These are phyloP conservation scores for Calonectria naviculata DNA, from an alignment of 2,329 filamentous ascomycete species.

Conservation along the genomic window DNA sequence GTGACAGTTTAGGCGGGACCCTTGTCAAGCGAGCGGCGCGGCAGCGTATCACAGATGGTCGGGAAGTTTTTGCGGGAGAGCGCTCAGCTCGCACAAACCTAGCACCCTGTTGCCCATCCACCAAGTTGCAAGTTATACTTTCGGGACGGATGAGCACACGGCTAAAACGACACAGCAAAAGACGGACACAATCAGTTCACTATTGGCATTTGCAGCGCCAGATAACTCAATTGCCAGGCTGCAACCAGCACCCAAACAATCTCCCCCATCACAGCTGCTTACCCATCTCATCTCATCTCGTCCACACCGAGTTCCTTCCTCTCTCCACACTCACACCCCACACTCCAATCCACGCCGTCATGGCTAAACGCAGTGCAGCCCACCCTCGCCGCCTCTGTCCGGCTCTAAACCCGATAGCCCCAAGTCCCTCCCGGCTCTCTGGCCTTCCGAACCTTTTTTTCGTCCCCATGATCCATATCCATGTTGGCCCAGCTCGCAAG, in stretches of 20 bases:
- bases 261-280: constrained; percentile 14
- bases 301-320: constrained; percentile 21
- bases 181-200: neutral
- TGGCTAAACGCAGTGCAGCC: neutral
- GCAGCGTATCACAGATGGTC: neutral
- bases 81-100: too few relatives aligned
- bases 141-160: too few relatives aligned
- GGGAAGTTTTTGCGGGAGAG: neutral
- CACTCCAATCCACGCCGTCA: constrained; percentile 6
- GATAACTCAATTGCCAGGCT: neutral
- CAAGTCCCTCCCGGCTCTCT: constrained; percentile 1
- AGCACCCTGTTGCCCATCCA: neutral
- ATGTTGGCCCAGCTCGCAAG: constrained; percentile 12
- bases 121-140: neutral
- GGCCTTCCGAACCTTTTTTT: constrained; percentile 24
- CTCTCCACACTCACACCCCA: constrained; percentile 20
- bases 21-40: neutral
- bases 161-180: too few relatives aligned
- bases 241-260: neutral
- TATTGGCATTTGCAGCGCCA: neutral
- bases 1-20: neutral
- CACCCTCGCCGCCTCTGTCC: neutral
- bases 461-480: neutral
- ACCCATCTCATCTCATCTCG: constrained; percentile 9
- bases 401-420: neutral